Evolutionary conservation across 192 early-diverging fungal genomes (phyloP), one percentile per base, ranked within the genome.

Genomic region (Phlyctochytrium arcticum): DNA sequence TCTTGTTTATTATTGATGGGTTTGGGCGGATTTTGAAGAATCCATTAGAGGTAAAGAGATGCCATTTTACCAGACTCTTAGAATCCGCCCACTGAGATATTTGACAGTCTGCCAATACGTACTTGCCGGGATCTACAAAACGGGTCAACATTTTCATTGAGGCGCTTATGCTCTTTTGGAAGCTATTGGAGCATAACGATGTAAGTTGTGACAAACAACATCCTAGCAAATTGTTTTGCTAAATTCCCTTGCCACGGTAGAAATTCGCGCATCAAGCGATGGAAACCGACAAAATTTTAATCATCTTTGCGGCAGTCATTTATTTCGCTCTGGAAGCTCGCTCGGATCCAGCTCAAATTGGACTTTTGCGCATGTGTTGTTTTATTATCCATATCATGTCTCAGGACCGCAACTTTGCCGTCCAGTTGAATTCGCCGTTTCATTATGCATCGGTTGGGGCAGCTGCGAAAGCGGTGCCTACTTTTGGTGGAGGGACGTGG

Each of bases 131-230:
- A 12, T 87, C 88, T 0, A 89, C 83, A 30, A 92, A 92, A 54
- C 77, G 79, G 36, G 78, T 88, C 27, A 79, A 69, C 36, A 72
- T 85, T 32, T 73, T 85, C 33, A 58, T 75, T 32, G 92, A 95
- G 68, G 81, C 85, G 0, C 70, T 91, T 49, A 89, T 92, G 83
- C 67, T 95, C 24, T 87, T 91, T 44, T 96, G 94, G 94, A 80
- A 87, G 60, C 69, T 93, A 8, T 62, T 95, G 27, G 90, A 93
- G 47, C 71, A 80, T 48, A 96, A 96, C 69, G 78, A 81, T 55
- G 90, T 90, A 71, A 34, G 63, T 67, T 9, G 26, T 27, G 19
- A 12, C n/a, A 32, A 37, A 30, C 55, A 48, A 48, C 56, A 50
- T 58, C 8, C 32, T 29, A 19, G 24, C 26, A 69, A 37, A 75